These are phyloP conservation scores for Chamaecrista fasciculata DNA, from an alignment of 306 rosid genomes.

Conservation along the genomic window DNA sequence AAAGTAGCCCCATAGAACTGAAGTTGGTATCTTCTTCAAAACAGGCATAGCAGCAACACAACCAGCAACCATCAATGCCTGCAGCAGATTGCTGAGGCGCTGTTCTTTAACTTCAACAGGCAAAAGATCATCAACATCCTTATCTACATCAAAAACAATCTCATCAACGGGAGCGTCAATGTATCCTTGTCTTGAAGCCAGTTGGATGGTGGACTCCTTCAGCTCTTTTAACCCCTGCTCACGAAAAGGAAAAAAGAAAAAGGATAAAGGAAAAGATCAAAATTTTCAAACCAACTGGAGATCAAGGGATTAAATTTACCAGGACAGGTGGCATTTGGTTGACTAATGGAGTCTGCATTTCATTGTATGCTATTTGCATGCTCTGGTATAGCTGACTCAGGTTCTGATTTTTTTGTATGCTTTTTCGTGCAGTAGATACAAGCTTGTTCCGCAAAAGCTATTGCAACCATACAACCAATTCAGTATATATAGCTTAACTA, in stretches of 20 bases:
- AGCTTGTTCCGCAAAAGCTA: slow-evolving; percentile 84
- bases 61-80: slow-evolving; percentile 71
- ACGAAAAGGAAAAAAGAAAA: slow-evolving; percentile 17
- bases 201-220: slow-evolving; percentile 79
- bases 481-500: background rate
- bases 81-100: slow-evolving; percentile 89
- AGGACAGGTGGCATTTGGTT: slow-evolving; percentile 72
- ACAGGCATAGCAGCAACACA: slow-evolving; percentile 97
- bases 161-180: slow-evolving; percentile 91
- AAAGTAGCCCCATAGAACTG: slow-evolving; percentile 98
- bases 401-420: slow-evolving; percentile 64
- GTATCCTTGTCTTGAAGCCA: slow-evolving; percentile 73
- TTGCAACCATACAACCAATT: slow-evolving; percentile 32
- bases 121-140: slow-evolving; percentile 88
- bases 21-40: slow-evolving; percentile 84
- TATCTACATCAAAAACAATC: slow-evolving; percentile 75
- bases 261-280: slow-evolving; percentile 9
- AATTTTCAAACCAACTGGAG: slow-evolving; percentile 25
- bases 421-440: slow-evolving; percentile 69
- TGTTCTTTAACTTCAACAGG: slow-evolving; percentile 94
- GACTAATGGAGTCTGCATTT: slow-evolving; percentile 90
- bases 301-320: slow-evolving; percentile 47
- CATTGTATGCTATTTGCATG: slow-evolving; percentile 85
- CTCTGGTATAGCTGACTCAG: slow-evolving; percentile 73
- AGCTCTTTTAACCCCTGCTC: slow-evolving; percentile 76